phyloP scores from a whole-genome alignment of 2,329 filamentous ascomycete genomes.

The Phaeoacremonium minimum region DNA sequence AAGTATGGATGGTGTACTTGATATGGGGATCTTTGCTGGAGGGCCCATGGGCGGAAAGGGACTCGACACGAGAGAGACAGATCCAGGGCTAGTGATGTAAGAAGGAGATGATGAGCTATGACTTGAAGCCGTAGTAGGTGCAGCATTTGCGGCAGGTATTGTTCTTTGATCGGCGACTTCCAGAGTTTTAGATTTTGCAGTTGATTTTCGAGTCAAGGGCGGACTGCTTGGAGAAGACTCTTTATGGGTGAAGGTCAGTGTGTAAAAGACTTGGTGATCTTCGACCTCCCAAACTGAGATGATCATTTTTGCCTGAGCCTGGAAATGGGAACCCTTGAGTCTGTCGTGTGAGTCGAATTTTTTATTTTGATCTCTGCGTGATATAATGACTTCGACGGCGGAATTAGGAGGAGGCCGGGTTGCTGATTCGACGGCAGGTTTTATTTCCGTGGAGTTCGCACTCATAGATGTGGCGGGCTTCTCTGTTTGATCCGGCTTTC shows the following conservation, averaged over 20 bases:
- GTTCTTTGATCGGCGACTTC: slow-evolving; percentile 42
- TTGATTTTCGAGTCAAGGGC: slow-evolving; percentile 26
- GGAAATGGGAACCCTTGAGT: slow-evolving; percentile 30
- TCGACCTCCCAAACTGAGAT: slow-evolving; percentile 70
- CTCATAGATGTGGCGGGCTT: slow-evolving; percentile 10
- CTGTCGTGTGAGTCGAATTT: slow-evolving; percentile 29
- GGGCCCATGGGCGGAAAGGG: slow-evolving; percentile 66
- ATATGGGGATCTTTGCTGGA: slow-evolving; percentile 49
- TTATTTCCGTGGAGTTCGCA: too few relatives aligned
- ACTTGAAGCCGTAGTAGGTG: slow-evolving; percentile 42
- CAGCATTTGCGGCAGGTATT: slow-evolving; percentile 35
- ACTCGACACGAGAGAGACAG: slow-evolving; percentile 47
- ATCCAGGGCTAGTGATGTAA: slow-evolving; percentile 43
- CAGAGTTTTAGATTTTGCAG: slow-evolving; percentile 32
- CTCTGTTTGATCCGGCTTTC: slow-evolving; percentile 31
- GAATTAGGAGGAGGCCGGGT: slow-evolving; percentile 37
- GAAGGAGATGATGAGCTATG: slow-evolving; percentile 42
- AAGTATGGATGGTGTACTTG: slow-evolving; percentile 59
- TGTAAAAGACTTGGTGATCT: slow-evolving; percentile 65
- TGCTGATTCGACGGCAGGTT: too few relatives aligned
- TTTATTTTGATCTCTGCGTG: slow-evolving; percentile 39
- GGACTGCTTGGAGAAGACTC: slow-evolving; percentile 30
- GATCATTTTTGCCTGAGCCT: slow-evolving; percentile 67
- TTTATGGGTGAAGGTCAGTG: slow-evolving; percentile 68
- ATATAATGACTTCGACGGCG: slow-evolving; percentile 64